phyloP scores from a whole-genome alignment of 1,284 basidiomycete species.

The Phylloboletellus chloephorus region DNA sequence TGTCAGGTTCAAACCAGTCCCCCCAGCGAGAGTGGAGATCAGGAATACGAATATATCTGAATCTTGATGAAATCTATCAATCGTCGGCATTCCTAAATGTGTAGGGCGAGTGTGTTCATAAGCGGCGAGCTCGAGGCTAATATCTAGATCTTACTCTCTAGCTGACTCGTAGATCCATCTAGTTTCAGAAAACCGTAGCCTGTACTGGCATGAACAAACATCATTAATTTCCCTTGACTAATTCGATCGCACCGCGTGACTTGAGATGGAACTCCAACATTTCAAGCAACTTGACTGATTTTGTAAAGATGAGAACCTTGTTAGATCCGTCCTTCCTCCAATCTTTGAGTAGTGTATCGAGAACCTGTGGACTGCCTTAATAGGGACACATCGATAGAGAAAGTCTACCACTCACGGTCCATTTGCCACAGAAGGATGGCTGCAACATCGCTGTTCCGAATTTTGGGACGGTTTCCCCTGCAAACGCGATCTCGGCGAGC shows the following conservation, averaged over 20 bases:
- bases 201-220: slow-evolving; percentile 20
- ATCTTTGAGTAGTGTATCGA: slow-evolving; percentile 58
- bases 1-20: slow-evolving; percentile 70
- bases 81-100: slow-evolving; percentile 68
- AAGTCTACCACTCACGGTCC: slow-evolving; percentile 49
- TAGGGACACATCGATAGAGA: not conserved
- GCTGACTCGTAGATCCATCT: slow-evolving; percentile 65
- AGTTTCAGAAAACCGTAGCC: slow-evolving; percentile 65
- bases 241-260: slow-evolving; percentile 37
- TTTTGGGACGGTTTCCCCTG: slow-evolving; percentile 48
- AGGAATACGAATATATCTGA: slow-evolving; percentile 70
- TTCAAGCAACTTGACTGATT: slow-evolving; percentile 75
- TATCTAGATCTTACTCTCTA: slow-evolving; percentile 48
- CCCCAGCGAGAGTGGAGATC: slow-evolving; percentile 74
- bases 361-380: slow-evolving; percentile 41
- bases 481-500: slow-evolving; percentile 53
- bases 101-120: slow-evolving; percentile 10
- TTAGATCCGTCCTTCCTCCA: slow-evolving; percentile 63
- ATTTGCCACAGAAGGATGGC: slow-evolving; percentile 76
- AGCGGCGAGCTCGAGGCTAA: too few species aligned
- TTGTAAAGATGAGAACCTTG: slow-evolving; percentile 84
- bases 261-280: slow-evolving; percentile 72
- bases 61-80: slow-evolving; percentile 79
- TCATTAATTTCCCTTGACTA: not conserved
- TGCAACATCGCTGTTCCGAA: slow-evolving; percentile 58